A percentile compares a stretch with the other conserved stretches of the same genome.
Conservation (phyloP, 192 early-diverging fungal species). For the Coemansia sp. region DNA sequence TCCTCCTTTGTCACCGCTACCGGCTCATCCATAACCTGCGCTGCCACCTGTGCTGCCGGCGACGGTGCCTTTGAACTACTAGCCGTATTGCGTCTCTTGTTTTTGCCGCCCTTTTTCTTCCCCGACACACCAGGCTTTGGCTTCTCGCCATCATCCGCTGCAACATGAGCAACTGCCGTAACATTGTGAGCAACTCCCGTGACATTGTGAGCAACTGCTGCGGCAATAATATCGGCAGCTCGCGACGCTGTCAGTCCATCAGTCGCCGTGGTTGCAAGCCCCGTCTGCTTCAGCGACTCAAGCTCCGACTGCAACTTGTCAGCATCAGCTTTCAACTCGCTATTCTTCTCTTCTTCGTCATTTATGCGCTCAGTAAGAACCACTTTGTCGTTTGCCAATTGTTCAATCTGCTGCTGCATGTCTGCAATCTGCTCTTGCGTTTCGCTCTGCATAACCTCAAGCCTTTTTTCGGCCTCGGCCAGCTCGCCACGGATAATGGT, state of each 20-base stretch:
- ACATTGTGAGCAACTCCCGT: constrained; percentile 6
- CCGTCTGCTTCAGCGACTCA: neutral
- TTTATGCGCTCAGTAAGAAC: neutral
- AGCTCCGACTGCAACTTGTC: neutral
- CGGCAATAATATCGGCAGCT: constrained; percentile 22
- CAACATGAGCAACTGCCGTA: neutral
- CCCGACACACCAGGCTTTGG: constrained; percentile 3
- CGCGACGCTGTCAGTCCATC: constrained; percentile 20
- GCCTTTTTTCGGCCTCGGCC: constrained; percentile 15
- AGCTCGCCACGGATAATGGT: constrained; percentile 32
- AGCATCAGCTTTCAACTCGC: neutral
- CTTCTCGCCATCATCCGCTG: neutral
- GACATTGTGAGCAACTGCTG: constrained; percentile 21
- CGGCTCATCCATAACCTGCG: neutral
- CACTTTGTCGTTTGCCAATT: neutral
- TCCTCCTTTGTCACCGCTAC: constrained; percentile 19
- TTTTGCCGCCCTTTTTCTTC: constrained; percentile 37
- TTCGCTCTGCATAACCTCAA: constrained; percentile 8
- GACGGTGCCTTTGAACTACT: constrained; percentile 8
- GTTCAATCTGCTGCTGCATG: constrained; percentile 5
- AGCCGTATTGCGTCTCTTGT: constrained; percentile 31
- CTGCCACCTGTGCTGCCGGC: constrained; percentile 10
- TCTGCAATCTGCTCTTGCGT: constrained; percentile 6
- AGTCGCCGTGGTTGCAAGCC: neutral
- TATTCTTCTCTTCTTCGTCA: neutral